Evolutionary conservation across 2,329 filamentous ascomycete genomes (phyloP), one percentile per base, ranked within the genome.

Genomic region (Penicillium aurantiogriseum): DNA sequence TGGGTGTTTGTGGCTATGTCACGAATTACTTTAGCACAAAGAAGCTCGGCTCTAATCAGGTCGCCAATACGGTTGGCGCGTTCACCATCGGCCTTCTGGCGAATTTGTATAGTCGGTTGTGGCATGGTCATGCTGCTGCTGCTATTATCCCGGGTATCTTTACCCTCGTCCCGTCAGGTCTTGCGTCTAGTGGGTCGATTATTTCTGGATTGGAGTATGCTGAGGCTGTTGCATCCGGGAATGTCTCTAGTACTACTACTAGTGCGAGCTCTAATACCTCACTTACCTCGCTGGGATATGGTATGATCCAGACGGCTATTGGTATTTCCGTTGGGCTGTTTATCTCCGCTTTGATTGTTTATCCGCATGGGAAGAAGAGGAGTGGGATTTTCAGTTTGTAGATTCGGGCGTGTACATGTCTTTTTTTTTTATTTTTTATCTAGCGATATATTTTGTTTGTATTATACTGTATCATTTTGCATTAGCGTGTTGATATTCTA

Each of bases 121-220:
- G 88, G 23, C 91, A 92, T 69, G 89, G 88, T 2, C 83, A 95
- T 8, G 91, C 91, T 0, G 91, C 91, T 0, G 90, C 90, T 0
- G 88, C 89, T 6, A 90, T 96, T 80, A 79, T 96, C 11, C 91
- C 92, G 0, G 91, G 89, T 17, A 94, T 96, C 62, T 95, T 94
- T 63, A 83, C 85, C 1, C 82, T 85, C 59, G 83, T 87, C 0
- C 84, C 84, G 0, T 82, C 79, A 2, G 84, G 84, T 8, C 71
- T 87, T 6, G 81, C 83, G 6, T 81, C 83, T 0, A 77, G 76
- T 57, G 84, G 84, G 1, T 80, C 77, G 5, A 74, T 86, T 13
- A 77, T 86, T 5, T 76, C 78, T 1, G 83, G 84, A 9, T 71
- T 86, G 49, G 76, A 77, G 17, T 81, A 78, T 40, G 82, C 84